Base-by-base conservation (phyloP, 2,329 filamentous ascomycete genomes). In the Aspergillus fructus region DNA sequence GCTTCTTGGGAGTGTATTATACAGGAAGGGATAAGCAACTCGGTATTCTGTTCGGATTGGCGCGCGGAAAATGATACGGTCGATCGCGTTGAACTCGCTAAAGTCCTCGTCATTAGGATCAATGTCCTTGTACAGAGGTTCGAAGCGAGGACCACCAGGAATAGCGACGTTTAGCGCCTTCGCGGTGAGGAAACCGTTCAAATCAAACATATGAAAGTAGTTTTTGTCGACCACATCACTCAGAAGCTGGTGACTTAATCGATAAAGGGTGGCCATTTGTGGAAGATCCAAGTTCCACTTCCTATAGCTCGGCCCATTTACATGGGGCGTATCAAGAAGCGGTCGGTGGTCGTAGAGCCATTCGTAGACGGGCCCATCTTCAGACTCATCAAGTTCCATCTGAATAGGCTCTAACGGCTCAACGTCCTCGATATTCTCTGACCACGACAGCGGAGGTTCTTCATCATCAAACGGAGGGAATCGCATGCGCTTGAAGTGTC, bases 101-200 rank as follows among this genome's bases (percentile, higher is more conserved):
- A 99, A 99, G 71, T 99, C 94, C 74, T 99, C 94, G 66, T 97
- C 93, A 67, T 99, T 99, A 2, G 94, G 94, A 73, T 99, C 93
- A 60, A 99, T 93, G 68, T 99, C 94, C 77, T 99, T 99, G 81
- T 97, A 99, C 19, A 99, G 75, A 23, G 94, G 94, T 76, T 99
- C 94, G 63, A 99, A 99, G 30, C 94, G 88, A 60, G 94, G 94
- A 9, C 94, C 96, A 71, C 94, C 94, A n/a, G 94, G 94, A 54
- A 99, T 91, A 9, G 96, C 93, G 52, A 99, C 93, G 66, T 99
- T 99, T 43, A 99, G 81, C 0, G 94, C 94, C 76, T 99, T 99
- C 34, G 94, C 93, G 23, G 94, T 97, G 65, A 96, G 84, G 72
- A 99, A 96, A 68, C 91, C 94, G 74, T 96, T 91, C 50, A 96